Conservation (phyloP, 164 flowering plant species). For the Paratinospora sagittata region DNA sequence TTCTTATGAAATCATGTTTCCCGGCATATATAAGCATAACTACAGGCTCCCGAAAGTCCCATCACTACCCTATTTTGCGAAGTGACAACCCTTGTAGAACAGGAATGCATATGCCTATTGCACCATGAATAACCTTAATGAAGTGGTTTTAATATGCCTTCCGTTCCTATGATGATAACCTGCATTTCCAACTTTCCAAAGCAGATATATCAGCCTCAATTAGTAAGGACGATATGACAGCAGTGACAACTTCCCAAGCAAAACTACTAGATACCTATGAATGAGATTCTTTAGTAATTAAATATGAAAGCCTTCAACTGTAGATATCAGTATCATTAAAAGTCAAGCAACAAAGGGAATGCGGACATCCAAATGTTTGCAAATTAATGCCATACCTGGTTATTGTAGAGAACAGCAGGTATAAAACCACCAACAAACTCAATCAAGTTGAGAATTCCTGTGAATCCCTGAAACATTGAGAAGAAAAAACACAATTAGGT, state of each 20-base stretch:
- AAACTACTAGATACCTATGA: neutral
- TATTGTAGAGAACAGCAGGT: constrained; percentile 74
- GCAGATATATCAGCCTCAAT: neutral
- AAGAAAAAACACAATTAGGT: neutral
- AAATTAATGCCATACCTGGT: constrained; percentile 51
- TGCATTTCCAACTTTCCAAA: neutral
- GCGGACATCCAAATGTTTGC: neutral
- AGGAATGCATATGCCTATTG: neutral
- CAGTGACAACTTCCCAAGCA: neutral
- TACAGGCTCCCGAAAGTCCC: neutral
- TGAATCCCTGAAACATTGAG: constrained; percentile 57
- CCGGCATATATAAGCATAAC: neutral
- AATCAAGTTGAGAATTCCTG: constrained; percentile 64
- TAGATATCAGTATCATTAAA: neutral
- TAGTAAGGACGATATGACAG: neutral
- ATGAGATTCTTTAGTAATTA: neutral
- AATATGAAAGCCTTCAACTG: neutral
- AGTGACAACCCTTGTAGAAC: neutral
- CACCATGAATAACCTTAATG: neutral
- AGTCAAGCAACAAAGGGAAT: too few relatives aligned
- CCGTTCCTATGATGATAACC: neutral
- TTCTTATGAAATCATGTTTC: neutral
- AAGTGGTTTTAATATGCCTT: neutral
- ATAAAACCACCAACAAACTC: constrained; percentile 49
- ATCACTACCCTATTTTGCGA: neutral